A percentile compares a stretch with the other conserved stretches of the same genome.
Conservation (phyloP, 306 rosid genomes). For the Adenanthera pavonina region DNA sequence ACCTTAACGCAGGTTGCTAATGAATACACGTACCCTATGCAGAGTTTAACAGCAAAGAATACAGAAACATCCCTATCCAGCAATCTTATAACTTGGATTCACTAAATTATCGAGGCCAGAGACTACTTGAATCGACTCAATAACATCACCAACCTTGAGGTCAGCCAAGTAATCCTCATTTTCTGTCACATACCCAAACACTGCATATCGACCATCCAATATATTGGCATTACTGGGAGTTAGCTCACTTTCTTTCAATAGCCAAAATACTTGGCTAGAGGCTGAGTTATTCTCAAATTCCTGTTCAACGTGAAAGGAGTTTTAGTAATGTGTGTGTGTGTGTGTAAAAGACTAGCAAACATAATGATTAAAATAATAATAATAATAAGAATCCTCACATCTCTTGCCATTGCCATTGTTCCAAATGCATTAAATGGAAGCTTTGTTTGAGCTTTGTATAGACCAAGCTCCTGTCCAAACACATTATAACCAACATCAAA, state of each 20-base stretch:
- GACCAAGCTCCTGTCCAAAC: conserved; percentile 81
- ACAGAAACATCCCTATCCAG: conserved; percentile 59
- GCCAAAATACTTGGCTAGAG: conserved; percentile 94
- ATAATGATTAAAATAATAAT: background rate
- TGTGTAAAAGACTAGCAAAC: background rate
- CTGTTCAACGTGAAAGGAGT: conserved; percentile 43
- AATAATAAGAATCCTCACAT: conserved; percentile 54
- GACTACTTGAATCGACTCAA: conserved; percentile 86
- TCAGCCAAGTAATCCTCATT: conserved; percentile 91
- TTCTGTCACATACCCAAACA: conserved; percentile 83
- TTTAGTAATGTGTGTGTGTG: background rate
- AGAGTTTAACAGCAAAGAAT: conserved; percentile 26
- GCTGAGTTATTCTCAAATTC: conserved; percentile 94
- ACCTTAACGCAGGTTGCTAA: background rate
- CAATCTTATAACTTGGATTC: conserved; percentile 94
- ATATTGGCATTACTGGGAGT: conserved; percentile 97
- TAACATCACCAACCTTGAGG: conserved; percentile 94
- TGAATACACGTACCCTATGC: background rate
- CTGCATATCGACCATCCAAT: conserved; percentile 93
- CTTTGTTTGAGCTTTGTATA: conserved; percentile 98
- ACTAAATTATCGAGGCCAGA: conserved; percentile 87
- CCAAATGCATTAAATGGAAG: conserved; percentile 99
- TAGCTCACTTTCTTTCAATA: conserved; percentile 92
- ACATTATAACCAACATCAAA: conserved; percentile 24
- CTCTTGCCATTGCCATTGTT: conserved; percentile 99